phyloP scores from a whole-genome alignment of 2,329 filamentous ascomycete species.

The Grosmannia clavigera region DNA sequence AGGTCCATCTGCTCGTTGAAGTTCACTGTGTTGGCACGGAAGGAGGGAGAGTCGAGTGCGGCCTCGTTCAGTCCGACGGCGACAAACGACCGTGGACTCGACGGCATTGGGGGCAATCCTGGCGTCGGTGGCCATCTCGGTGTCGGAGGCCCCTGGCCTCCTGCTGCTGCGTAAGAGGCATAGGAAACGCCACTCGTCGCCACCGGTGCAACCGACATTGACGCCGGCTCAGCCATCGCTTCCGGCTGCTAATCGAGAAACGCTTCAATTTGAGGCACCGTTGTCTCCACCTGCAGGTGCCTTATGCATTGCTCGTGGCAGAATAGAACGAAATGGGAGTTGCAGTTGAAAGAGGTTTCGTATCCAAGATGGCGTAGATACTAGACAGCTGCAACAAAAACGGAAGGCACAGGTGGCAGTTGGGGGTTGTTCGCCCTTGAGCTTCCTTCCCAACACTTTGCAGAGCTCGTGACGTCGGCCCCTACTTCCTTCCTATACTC shows the following conservation, averaged over 20 bases:
- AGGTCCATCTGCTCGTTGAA: slow-evolving; percentile 86
- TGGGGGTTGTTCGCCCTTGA: background rate
- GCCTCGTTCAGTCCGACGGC: slow-evolving; percentile 90
- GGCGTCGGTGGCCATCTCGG: background rate
- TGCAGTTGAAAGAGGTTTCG: background rate
- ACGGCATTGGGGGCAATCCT: background rate
- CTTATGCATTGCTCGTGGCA: background rate
- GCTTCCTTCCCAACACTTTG: background rate
- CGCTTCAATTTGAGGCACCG: background rate
- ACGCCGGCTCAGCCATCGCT: background rate
- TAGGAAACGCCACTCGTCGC: background rate
- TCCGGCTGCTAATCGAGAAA: background rate
- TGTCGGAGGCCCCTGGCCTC: background rate
- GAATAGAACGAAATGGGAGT: background rate
- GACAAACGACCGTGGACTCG: slow-evolving; percentile 28
- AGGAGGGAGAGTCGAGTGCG: slow-evolving; percentile 89
- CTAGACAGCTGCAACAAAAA: background rate
- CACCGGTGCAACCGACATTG: background rate
- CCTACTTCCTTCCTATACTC: background rate
- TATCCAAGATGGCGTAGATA: background rate
- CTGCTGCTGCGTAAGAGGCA: background rate
- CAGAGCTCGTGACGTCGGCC: background rate
- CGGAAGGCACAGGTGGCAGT: background rate
- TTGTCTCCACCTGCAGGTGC: background rate
- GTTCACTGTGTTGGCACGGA: slow-evolving; percentile 74